Base-by-base conservation (phyloP, 768 basidiomycete genomes). In the Xerocomellus intermedius region DNA sequence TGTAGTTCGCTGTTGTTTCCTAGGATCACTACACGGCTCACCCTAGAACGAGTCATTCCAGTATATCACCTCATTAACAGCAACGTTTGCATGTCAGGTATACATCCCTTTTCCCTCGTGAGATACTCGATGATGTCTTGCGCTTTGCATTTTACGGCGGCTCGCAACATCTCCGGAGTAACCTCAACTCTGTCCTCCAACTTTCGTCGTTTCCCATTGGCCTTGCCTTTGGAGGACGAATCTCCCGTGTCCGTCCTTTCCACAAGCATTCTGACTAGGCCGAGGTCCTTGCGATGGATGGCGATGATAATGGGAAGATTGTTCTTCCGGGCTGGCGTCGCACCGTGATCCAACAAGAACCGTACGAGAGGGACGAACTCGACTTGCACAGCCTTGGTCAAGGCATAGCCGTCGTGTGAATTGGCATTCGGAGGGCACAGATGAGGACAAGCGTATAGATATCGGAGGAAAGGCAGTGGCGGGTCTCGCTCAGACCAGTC, bases 321-420 rank as follows among this genome's bases (percentile, higher is more conserved):
- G 13, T 79, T 69, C 62, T 87, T 88, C 57, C 71, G 71, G 5
- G 64, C 64, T 0, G 94, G 94, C 12, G 86, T 86, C 0, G 91
- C 94, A 4, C 84, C 87, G 19, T 84, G 74, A 3, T 75, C 73
- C 46, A 97, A 82, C 16, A 98, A 77, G 60, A 91, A 86, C 22
- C 69, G 74, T 1, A 94, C 75, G 8, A 97, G 80, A 4, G 85
- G 83, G 2, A 77, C 51, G 58, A 86, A 86, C 21, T 75, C 74
- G 0, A 81, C 83, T 36, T 85, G 77, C 2, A 93, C 89, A 2
- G 94, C 92, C 59, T 82, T 85, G 16, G 84, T 84, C 38, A 97
- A 82, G 0, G 88, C 86, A 64, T 94, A 97, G 1, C 94, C 95
- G 3, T 81, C 77, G 68, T 90, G 78, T 8, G 89, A 82, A 68